These are phyloP conservation scores for Croton laevigatus DNA, from an alignment of 441 rosid genomes.

Conservation along the genomic window DNA sequence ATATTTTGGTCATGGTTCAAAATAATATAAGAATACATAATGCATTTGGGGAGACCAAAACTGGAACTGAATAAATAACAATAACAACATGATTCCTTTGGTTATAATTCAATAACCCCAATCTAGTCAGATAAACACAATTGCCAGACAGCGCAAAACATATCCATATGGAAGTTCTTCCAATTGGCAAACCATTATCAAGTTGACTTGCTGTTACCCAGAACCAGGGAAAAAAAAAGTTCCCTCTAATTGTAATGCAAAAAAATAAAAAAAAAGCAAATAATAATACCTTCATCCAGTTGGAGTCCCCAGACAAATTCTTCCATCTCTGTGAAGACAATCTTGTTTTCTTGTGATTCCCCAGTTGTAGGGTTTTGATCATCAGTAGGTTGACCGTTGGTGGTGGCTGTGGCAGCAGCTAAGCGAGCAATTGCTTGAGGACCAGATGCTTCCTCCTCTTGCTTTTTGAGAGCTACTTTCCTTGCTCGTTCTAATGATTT, in stretches of 20 bases:
- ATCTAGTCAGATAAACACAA: background rate
- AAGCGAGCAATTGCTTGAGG: constrained; percentile 71
- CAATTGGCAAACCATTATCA: background rate
- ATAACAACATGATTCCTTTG: background rate
- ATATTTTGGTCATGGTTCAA: background rate
- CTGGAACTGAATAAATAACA: background rate
- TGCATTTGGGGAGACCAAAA: background rate
- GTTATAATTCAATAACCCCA: background rate
- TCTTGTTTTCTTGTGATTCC: constrained; percentile 73
- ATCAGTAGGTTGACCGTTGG: constrained; percentile 40
- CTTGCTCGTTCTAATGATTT: constrained; percentile 84
- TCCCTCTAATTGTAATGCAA: background rate
- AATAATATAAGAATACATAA: background rate
- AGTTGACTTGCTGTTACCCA: background rate
- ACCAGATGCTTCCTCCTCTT: constrained; percentile 56
- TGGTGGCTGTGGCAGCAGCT: constrained; percentile 42
- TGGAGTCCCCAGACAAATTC: constrained; percentile 95
- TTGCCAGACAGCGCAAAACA: background rate
- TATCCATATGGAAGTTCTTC: background rate
- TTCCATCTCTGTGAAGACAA: constrained; percentile 92
- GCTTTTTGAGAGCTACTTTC: constrained; percentile 75
- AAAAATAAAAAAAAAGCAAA: background rate
- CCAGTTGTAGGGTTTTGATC: constrained; percentile 42
- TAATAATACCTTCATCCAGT: constrained; percentile 63
- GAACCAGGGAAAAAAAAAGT: too few relatives aligned